Evolutionary conservation across 202 grass and related monocot species (phyloP).

Genomic region (Digitaria exilis): DNA sequence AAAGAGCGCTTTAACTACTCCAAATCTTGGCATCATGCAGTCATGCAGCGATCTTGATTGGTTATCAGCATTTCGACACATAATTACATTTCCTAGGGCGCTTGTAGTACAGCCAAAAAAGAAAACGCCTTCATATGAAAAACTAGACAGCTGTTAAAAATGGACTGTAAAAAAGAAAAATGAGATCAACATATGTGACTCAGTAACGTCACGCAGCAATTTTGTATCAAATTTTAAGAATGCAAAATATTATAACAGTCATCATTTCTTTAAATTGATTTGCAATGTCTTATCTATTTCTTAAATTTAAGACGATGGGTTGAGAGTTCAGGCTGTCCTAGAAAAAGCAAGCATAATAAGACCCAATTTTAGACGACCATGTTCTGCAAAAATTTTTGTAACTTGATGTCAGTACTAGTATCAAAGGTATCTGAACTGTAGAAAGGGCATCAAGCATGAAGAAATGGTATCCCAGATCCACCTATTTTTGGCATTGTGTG

Average conservation of each 20-base stretch:
- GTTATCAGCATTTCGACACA: neutral
- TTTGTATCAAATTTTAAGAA: neutral
- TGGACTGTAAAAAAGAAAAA: neutral
- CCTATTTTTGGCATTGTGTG: neutral
- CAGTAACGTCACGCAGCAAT: neutral
- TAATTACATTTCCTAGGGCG: neutral
- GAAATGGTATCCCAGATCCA: neutral
- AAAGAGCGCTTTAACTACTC: neutral
- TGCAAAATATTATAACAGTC: neutral
- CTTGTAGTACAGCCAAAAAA: neutral
- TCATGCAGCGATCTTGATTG: neutral
- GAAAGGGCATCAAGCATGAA: neutral
- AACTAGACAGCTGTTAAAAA: neutral
- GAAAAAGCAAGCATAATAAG: neutral
- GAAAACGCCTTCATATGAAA: neutral
- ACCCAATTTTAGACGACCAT: conserved; percentile 1
- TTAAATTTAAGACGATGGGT: neutral
- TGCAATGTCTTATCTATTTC: neutral
- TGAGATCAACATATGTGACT: neutral
- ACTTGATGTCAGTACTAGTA: neutral
- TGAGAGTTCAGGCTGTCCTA: neutral
- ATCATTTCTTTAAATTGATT: neutral
- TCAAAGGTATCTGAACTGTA: neutral
- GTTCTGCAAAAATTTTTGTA: neutral
- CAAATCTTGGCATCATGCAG: neutral